Base-by-base conservation (phyloP, 2,329 filamentous ascomycete species). In the Colletotrichum karsti region DNA sequence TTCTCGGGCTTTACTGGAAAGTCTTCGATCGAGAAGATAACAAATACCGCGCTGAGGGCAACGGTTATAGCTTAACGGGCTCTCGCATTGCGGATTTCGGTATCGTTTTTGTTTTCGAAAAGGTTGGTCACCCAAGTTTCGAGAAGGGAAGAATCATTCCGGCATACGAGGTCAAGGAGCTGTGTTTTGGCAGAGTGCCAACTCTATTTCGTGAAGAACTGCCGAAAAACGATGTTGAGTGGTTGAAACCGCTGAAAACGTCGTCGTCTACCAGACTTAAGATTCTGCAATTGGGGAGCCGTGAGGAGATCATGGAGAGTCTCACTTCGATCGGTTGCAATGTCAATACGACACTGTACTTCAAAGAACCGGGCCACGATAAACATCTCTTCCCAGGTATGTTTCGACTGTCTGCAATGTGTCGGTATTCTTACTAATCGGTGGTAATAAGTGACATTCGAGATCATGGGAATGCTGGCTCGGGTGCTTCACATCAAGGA, bases 1-100 rank as follows among this genome's bases (percentile, higher is more conserved):
- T 80, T 69, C 66, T 81, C 0, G 78, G 81, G 1, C 73, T 83
- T 3, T 75, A 83, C 60, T 83, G 82, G 81, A 82, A 76, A 39
- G 74, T 76, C 1, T 83, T 83, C 37, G 77, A 82, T 20, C 73
- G 77, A 3, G 74, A 73, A 12, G 70, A 73, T 2, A 78, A 81
- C 70, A 76, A 77, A 18, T 75, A 82, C 4, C 77, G 75, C 5
- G 79, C 78, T 0, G 76, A 80, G 20, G 79, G 79, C 0, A 81
- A 81, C 55, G 78, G 79, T 0, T 79, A 75, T 61, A 74, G 77
- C n/a, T 30, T 80, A 0, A 74, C 72, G 2, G 77, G 79, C 2
- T 72, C 75, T 1, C 72, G 75, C 15, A 69, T 75, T 1, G 63
- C 72, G 3, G 78, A 79, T 0, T 72, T 83, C 0, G 82, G 81